phyloP scores from a whole-genome alignment of 129 eudicot species.

The Tagetes erecta region DNA sequence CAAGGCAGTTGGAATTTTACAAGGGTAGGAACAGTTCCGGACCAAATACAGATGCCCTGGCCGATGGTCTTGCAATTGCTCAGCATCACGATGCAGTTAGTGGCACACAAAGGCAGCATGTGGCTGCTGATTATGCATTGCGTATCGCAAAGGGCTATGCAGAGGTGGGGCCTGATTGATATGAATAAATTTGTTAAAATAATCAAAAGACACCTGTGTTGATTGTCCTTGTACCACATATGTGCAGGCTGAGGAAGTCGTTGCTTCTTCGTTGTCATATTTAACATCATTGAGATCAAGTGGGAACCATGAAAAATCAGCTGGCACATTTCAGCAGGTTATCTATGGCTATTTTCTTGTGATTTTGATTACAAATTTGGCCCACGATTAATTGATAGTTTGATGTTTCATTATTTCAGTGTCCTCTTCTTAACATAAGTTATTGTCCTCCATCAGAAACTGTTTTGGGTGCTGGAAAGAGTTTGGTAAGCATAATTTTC shows the following conservation, averaged over 20 bases:
- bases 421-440: constrained; percentile 89
- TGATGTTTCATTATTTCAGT: constrained; percentile 68
- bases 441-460: constrained; percentile 94
- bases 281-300: constrained; percentile 46
- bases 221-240: constrained; percentile 8
- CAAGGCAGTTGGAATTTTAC: constrained; percentile 82
- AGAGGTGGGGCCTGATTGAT: constrained; percentile 49
- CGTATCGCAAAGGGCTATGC: constrained; percentile 70
- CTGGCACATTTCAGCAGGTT: constrained; percentile 70
- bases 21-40: constrained; percentile 60
- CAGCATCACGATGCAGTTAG: constrained; percentile 98
- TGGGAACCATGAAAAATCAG: constrained; percentile 28
- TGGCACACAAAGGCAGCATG: constrained; percentile 93
- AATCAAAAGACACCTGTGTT: neutral
- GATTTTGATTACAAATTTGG: constrained; percentile 7
- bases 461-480: constrained; percentile 61
- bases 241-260: constrained; percentile 80
- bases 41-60: constrained; percentile 69
- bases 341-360: constrained; percentile 20
- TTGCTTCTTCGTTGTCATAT: constrained; percentile 61
- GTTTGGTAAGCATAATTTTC: constrained; percentile 51
- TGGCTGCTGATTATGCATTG: constrained; percentile 86
- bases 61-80: constrained; percentile 86
- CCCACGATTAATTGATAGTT: constrained; percentile 27
- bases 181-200: neutral